Conservation (phyloP, 139 green algal species). For the Raphidocelis subcapitata region DNA sequence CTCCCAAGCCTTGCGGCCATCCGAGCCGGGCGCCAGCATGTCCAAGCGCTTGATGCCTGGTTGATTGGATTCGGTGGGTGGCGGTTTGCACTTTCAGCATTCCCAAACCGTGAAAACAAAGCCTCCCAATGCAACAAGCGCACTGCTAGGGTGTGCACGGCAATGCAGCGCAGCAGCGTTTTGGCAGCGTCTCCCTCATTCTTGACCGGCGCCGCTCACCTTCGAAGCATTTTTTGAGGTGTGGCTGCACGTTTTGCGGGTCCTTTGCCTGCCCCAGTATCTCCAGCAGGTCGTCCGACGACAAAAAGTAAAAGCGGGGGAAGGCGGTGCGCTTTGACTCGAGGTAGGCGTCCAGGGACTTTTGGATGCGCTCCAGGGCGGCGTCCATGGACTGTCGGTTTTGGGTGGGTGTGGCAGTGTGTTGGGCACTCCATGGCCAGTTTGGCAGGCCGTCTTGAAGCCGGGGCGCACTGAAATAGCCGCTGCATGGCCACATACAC, state of each 20-base stretch:
- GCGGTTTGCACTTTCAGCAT: neutral
- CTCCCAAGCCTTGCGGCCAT: conserved; percentile 66
- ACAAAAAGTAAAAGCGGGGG: conserved; percentile 93
- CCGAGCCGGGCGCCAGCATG: conserved; percentile 64
- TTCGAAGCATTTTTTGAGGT: conserved; percentile 92
- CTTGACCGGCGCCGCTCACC: too few species aligned
- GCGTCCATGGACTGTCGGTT: conserved; percentile 72
- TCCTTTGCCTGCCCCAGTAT: conserved; percentile 90
- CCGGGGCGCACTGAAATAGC: too few species aligned
- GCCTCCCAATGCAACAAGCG: neutral
- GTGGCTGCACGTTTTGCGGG: conserved; percentile 79
- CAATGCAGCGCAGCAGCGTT: too few species aligned
- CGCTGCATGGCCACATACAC: too few species aligned
- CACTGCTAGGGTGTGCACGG: too few species aligned
- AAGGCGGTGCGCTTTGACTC: conserved; percentile 89
- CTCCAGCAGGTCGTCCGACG: conserved; percentile 83
- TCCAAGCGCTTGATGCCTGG: conserved; percentile 83
- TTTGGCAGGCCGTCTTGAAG: too few species aligned
- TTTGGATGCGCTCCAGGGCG: conserved; percentile 89
- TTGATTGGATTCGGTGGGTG: too few species aligned
- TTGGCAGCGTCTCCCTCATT: too few species aligned
- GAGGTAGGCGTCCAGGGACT: conserved; percentile 87
- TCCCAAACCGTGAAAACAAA: neutral
- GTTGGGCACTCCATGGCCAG: conserved; percentile 82
- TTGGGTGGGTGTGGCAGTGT: neutral